Conservation (phyloP, 108 stramenopile species). For the Hondaea fermentalgiana region DNA sequence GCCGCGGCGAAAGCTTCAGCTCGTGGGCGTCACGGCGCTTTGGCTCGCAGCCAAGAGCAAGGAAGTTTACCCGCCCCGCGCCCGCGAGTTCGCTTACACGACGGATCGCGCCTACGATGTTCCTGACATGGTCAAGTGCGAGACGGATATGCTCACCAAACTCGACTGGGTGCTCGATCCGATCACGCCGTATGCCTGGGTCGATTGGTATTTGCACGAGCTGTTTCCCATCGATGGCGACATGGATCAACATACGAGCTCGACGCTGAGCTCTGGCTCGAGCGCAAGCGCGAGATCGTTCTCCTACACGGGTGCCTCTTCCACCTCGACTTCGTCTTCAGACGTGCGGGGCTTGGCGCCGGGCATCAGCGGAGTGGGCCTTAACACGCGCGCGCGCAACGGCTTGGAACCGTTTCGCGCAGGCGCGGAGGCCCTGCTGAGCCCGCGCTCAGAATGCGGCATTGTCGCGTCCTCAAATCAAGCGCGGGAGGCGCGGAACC, state of each 20-base stretch:
- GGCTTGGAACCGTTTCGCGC: background rate
- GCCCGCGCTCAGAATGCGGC: no score
- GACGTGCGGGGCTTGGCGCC: background rate
- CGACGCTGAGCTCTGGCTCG: no score
- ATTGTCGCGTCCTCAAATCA: background rate
- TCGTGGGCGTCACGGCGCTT: slow-evolving; percentile 1
- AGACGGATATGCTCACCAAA: background rate
- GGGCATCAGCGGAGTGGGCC: background rate
- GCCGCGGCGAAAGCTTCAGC: background rate
- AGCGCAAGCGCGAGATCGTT: no score
- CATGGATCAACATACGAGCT: background rate
- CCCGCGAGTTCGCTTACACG: background rate
- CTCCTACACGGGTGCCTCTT: background rate
- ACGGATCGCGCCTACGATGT: background rate
- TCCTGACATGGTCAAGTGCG: background rate
- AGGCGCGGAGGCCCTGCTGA: background rate
- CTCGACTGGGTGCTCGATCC: background rate
- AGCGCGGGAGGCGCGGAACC: background rate
- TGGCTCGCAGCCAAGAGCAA: slow-evolving; percentile 10
- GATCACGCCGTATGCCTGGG: background rate
- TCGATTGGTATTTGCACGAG: background rate
- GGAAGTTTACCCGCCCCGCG: background rate
- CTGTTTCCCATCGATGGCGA: background rate
- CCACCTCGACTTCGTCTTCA: background rate
- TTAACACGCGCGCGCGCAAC: background rate